phyloP scores from a whole-genome alignment of 106 monocot genomes.

The Agapanthus africanus region DNA sequence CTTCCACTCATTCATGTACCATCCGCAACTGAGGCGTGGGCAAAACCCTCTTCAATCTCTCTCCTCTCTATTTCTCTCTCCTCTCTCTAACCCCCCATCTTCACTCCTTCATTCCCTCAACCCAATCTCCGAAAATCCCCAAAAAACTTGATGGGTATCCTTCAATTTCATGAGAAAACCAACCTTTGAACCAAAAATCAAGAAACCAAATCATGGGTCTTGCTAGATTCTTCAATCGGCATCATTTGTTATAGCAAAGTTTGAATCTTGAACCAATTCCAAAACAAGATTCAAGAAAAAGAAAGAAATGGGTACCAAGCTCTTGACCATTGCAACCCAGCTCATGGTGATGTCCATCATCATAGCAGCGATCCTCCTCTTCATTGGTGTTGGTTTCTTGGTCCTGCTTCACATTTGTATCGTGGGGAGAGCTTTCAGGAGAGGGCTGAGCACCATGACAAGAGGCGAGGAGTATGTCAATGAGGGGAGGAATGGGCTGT shows the following conservation, averaged over 20 bases:
- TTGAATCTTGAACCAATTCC: not conserved
- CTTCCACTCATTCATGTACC: too few relatives aligned
- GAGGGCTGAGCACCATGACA: constrained; percentile 4
- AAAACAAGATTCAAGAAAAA: not conserved
- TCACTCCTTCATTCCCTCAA: not conserved
- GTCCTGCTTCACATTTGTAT: constrained; percentile 27
- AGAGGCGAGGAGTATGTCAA: not conserved
- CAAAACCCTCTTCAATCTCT: too few relatives aligned
- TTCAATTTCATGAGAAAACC: not conserved
- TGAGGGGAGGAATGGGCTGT: constrained; percentile 16
- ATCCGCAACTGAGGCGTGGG: too few relatives aligned
- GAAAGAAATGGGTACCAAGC: constrained; percentile 14
- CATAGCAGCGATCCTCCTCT: constrained; percentile 19
- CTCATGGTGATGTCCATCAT: constrained; percentile 27
- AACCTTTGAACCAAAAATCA: not conserved
- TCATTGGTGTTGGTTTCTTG: constrained; percentile 22
- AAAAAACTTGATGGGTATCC: not conserved
- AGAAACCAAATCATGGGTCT: not conserved
- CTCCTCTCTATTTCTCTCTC: too few relatives aligned
- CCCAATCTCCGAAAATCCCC: not conserved
- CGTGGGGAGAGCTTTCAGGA: constrained; percentile 20
- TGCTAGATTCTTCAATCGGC: not conserved
- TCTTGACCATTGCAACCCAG: constrained; percentile 18
- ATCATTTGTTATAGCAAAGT: not conserved
- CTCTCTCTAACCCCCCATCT: too few relatives aligned